Evolutionary conservation across 768 basidiomycete genomes (phyloP).

Genomic region (Leucosporidium yakuticum): DNA sequence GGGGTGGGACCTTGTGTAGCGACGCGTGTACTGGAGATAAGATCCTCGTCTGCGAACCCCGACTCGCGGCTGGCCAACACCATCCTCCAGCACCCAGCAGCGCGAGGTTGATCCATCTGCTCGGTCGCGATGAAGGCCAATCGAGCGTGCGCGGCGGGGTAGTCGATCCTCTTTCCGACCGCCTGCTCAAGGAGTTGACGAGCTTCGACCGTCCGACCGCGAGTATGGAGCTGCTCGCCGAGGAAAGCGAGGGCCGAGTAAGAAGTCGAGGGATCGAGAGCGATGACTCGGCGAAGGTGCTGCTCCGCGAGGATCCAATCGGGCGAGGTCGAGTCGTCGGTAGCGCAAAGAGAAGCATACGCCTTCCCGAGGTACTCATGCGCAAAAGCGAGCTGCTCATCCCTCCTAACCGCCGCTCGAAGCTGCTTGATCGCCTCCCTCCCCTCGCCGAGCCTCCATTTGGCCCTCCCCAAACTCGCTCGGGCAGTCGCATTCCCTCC

Average conservation of each 20-base stretch:
- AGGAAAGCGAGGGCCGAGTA: conserved; percentile 19
- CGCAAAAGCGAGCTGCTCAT: conserved; percentile 11
- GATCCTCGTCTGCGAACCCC: conserved; percentile 5
- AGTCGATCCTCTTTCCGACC: conserved; percentile 4
- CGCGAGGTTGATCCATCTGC: conserved; percentile 1
- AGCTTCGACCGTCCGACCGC: background rate
- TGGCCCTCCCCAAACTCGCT: conserved; percentile 9
- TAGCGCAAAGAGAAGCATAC: background rate
- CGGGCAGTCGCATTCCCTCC: conserved; percentile 1
- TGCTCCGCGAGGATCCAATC: background rate
- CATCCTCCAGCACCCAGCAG: background rate
- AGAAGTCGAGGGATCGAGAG: conserved; percentile 4
- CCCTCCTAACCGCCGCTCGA: conserved; percentile 8
- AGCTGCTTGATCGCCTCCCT: conserved; percentile 7
- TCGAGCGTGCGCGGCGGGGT: conserved; percentile 27
- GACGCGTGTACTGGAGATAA: background rate
- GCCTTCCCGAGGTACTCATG: conserved; percentile 30
- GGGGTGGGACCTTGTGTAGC: conserved; percentile 11
- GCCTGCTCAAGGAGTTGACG: background rate
- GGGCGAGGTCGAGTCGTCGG: no score
- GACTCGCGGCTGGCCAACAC: background rate
- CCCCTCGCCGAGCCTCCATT: conserved; percentile 11
- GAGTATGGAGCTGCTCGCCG: conserved; percentile 20
- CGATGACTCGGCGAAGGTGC: conserved; percentile 17
- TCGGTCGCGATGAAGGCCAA: conserved; percentile 28